Percentiles rank a stretch among this genome's conserved stretches.
phyloP scores from a whole-genome alignment of 2,329 filamentous ascomycete genomes.

The Coleophoma eucalyptorum region DNA sequence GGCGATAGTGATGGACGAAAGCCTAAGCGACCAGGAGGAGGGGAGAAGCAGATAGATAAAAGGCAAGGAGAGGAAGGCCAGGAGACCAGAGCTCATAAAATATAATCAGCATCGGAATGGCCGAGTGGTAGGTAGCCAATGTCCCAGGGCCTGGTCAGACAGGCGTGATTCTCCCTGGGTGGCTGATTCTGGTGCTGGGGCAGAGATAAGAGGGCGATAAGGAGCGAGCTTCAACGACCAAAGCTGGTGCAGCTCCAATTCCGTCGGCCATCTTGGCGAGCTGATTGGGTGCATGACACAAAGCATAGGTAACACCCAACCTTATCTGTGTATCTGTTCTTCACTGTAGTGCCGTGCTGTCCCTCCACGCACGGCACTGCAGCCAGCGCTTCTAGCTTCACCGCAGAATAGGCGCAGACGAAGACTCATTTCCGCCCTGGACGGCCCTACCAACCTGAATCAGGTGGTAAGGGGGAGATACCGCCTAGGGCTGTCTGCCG shows the following conservation, averaged over 20 bases:
- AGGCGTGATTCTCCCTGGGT: too few species aligned
- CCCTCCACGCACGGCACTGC: too few species aligned
- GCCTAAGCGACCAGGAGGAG: too few species aligned
- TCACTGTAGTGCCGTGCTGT: too few species aligned
- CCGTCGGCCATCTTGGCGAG: too few species aligned
- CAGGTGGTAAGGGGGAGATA: not conserved
- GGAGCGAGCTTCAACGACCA: too few species aligned
- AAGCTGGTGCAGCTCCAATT: too few species aligned
- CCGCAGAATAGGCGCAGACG: not conserved
- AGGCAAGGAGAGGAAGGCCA: not conserved
- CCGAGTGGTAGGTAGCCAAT: not conserved
- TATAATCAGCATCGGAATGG: not conserved
- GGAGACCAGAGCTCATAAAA: not conserved
- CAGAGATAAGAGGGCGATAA: not conserved
- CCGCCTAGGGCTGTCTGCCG: not conserved
- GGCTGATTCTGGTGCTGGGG: not conserved
- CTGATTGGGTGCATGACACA: too few species aligned
- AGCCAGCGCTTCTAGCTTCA: not conserved
- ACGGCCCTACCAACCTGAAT: not conserved
- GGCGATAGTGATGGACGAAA: not conserved
- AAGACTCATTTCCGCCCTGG: not conserved
- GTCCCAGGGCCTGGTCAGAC: not conserved
- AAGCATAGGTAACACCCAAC: too few species aligned
- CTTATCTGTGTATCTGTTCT: too few species aligned
- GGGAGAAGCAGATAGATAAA: not conserved